Percentiles rank a stretch among this genome's conserved stretches.
These are phyloP conservation scores for Drosera spatulata DNA, from an alignment of 179 eudicot species.

Conservation along the genomic window DNA sequence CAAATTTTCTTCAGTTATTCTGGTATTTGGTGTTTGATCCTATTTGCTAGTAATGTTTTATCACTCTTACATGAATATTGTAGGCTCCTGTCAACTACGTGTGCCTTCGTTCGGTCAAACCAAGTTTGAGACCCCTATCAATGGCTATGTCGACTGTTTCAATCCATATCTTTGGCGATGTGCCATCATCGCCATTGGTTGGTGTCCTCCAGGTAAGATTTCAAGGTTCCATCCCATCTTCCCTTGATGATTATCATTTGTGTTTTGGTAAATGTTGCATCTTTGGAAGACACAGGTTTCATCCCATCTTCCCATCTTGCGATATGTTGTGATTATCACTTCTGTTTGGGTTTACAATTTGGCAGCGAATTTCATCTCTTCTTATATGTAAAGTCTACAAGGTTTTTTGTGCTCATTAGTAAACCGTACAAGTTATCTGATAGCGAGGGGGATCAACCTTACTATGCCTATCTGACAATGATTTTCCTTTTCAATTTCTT, in stretches of 20 bases:
- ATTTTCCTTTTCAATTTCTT: too few relatives aligned
- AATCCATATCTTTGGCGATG: constrained; percentile 86
- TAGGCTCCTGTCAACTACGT: constrained; percentile 93
- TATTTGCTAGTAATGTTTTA: not conserved
- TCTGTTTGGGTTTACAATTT: too few relatives aligned
- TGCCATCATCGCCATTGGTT: constrained; percentile 86
- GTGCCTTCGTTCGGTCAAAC: constrained; percentile 68
- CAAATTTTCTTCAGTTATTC: too few relatives aligned
- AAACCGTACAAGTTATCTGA: too few relatives aligned
- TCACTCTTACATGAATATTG: constrained; percentile 4
- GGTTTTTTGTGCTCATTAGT: too few relatives aligned
- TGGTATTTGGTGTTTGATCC: not conserved
- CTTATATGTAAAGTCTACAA: too few relatives aligned
- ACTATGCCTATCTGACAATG: too few relatives aligned
- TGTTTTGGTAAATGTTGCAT: not conserved
- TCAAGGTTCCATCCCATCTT: not conserved
- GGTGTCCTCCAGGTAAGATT: constrained; percentile 70
- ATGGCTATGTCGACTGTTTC: constrained; percentile 84
- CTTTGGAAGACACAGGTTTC: not conserved
- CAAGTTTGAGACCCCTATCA: constrained; percentile 73
- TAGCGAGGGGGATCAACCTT: too few relatives aligned
- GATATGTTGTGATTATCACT: too few relatives aligned
- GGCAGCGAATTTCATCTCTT: too few relatives aligned
- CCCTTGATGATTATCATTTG: not conserved
- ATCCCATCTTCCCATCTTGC: not conserved